A percentile compares a stretch with the other conserved stretches of the same genome.
These are phyloP conservation scores for Arthrobotrys sphaeroides DNA, from an alignment of 2,329 filamentous ascomycete species.

Conservation along the genomic window DNA sequence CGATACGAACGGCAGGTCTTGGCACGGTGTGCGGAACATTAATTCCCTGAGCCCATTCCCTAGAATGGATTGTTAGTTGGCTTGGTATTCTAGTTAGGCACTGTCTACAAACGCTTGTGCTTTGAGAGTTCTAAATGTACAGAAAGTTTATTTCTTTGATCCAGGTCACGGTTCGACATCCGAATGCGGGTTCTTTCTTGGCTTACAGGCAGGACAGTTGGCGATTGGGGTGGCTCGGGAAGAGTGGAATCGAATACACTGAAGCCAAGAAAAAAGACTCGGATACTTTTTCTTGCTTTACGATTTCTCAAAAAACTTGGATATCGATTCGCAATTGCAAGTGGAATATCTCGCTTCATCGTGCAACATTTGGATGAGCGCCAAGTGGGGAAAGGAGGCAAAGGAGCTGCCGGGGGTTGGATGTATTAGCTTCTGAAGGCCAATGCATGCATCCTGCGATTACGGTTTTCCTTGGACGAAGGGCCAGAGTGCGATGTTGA, in stretches of 20 bases:
- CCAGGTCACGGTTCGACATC: conserved; percentile 11
- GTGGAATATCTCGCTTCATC: neutral
- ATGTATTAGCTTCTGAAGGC: neutral
- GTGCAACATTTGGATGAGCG: neutral
- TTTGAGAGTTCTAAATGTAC: conserved; percentile 1
- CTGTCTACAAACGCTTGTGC: neutral
- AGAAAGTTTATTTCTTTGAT: conserved; percentile 20
- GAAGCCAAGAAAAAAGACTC: neutral
- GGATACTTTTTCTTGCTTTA: neutral
- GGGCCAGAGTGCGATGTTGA: neutral
- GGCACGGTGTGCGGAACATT: conserved; percentile 12
- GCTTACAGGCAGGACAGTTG: neutral
- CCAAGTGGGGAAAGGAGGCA: conserved; percentile 2
- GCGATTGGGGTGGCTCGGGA: neutral
- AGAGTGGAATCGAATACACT: conserved; percentile 1
- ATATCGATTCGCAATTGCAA: neutral
- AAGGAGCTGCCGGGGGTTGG: neutral
- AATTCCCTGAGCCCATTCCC: neutral
- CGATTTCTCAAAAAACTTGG: neutral
- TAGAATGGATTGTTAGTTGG: neutral
- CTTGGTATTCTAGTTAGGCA: neutral
- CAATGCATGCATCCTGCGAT: neutral
- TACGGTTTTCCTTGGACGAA: neutral
- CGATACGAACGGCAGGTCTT: conserved; percentile 1
- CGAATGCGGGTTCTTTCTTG: conserved; percentile 18